Percentiles rank a stretch among this genome's conserved stretches.
Conservation (phyloP, 495 filamentous ascomycete genomes). For the Pyrenula aspistea region DNA sequence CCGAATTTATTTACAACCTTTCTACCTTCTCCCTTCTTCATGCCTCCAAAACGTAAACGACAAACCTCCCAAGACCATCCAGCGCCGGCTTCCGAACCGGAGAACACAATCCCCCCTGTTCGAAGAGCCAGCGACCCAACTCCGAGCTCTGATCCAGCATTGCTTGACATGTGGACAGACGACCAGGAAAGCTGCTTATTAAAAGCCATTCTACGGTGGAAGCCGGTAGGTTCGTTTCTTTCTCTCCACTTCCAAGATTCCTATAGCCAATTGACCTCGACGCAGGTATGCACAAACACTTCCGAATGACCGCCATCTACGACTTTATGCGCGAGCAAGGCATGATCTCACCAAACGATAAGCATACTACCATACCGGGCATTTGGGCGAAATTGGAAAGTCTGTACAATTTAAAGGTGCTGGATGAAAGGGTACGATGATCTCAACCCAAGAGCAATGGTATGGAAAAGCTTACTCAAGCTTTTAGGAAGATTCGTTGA, state of each 20-base stretch:
- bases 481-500: slow-evolving; percentile 34
- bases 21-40: too few relatives aligned
- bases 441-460: slow-evolving; percentile 5
- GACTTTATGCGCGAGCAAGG: slow-evolving; percentile 80
- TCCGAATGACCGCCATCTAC: slow-evolving; percentile 83
- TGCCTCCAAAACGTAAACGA: not conserved
- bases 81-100: not conserved
- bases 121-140: not conserved
- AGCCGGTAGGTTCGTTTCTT: slow-evolving; percentile 66
- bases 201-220: slow-evolving; percentile 84
- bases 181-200: slow-evolving; percentile 87
- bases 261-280: slow-evolving; percentile 1
- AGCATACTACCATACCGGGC: slow-evolving; percentile 76
- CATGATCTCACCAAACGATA: slow-evolving; percentile 49
- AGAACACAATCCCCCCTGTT: not conserved
- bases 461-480: slow-evolving; percentile 2
- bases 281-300: slow-evolving; percentile 92
- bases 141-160: not conserved
- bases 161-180: slow-evolving; percentile 57
- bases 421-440: slow-evolving; percentile 65
- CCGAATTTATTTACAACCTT: too few relatives aligned
- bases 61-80: not conserved
- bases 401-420: slow-evolving; percentile 76
- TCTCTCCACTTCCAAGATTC: not conserved
- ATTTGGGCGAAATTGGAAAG: slow-evolving; percentile 82